Evolutionary conservation across 805 yeast species (phyloP), one percentile per base, ranked within the genome.

Genomic region (Spathaspora hagerdaliae): DNA sequence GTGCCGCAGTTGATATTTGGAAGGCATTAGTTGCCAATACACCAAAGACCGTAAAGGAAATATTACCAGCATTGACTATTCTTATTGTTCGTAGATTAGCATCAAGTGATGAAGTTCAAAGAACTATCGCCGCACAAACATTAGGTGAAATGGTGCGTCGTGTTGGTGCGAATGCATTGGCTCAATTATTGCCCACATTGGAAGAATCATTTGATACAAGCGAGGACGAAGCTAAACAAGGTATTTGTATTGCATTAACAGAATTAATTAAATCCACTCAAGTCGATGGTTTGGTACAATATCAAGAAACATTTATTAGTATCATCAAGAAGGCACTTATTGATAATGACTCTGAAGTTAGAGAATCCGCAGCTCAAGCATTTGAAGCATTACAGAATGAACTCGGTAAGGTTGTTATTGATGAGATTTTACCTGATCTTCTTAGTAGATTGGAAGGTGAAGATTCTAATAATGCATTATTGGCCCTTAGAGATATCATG

Each of bases 21-120:
- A 91, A 91, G 69, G 89, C 96, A 0, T 74, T 94, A 60, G 97
- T 94, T 42, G 87, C 96, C 40, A 94, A 94, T 63, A 94, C 99
- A 19, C 98, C 99, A 37, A 82, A 87, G 60, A 87, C 96, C 3
- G 85, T 94, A 39, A 92, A 87, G 71, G 97, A 91, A 63, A 89
- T 94, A 50, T 67, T 94, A 51, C 95, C 97, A 29, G 75, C 89
- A 5, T 79, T 94, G 52, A 87, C 94, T 5, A 78, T 78, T 48
- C 78, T 88, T 56, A 83, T 94, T 58, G 88, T 94, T 48, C 79
- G 83, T 54, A 79, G 89, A 58, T 75, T 94, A 63, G 96, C 97
- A 0, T 82, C 90, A n/a, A 61, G 84, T 7, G 91, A 90, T 51
- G 86, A 80, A 39, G 77, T 76, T 42, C 87, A 89, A 59, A 82